A percentile compares a stretch with the other conserved stretches of the same genome.
Conservation (phyloP, 2,329 filamentous ascomycete genomes). For the Verticillium nubilum region DNA sequence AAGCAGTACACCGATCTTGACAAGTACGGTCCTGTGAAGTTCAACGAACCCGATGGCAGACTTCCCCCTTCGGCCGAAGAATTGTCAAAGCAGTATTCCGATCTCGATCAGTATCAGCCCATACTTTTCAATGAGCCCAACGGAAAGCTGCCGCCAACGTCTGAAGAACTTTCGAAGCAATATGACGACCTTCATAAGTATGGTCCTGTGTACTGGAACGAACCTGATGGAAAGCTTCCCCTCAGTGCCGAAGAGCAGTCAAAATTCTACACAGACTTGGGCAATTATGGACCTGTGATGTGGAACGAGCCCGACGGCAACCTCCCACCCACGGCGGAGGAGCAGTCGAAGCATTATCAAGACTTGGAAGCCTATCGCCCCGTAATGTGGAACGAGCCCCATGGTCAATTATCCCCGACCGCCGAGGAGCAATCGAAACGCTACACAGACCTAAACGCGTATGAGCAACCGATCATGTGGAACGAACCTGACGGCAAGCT, state of each 20-base stretch:
- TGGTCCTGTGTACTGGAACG: slow-evolving; percentile 26
- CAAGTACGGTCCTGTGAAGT: slow-evolving; percentile 24
- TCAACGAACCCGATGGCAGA: slow-evolving; percentile 15
- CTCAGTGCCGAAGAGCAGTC: slow-evolving; percentile 27
- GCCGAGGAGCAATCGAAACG: slow-evolving; percentile 29
- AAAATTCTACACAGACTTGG: slow-evolving; percentile 33
- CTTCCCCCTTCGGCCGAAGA: slow-evolving; percentile 5
- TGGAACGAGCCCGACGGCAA: slow-evolving; percentile 16
- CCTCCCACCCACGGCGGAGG: slow-evolving; percentile 8
- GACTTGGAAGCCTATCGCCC: slow-evolving; percentile 34
- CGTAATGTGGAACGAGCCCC: slow-evolving; percentile 28
- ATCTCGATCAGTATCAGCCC: slow-evolving; percentile 12
- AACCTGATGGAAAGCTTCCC: slow-evolving; percentile 23
- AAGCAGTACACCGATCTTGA: slow-evolving; percentile 33
- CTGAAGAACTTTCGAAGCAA: slow-evolving; percentile 29
- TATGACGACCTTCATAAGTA: slow-evolving; percentile 31
- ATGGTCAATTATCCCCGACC: slow-evolving; percentile 20
- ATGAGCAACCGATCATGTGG: slow-evolving; percentile 23
- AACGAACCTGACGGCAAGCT: slow-evolving; percentile 27
- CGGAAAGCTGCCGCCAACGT: slow-evolving; percentile 11
- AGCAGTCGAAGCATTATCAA: slow-evolving; percentile 26
- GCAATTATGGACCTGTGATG: slow-evolving; percentile 26
- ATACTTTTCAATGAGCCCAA: slow-evolving; percentile 17
- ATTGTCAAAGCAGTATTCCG: slow-evolving; percentile 7
- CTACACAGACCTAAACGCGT: slow-evolving; percentile 23